Percentiles rank a stretch among this genome's conserved stretches.
These are phyloP conservation scores for Botrytis galanthina DNA, from an alignment of 2,329 filamentous ascomycete genomes.

Conservation along the genomic window DNA sequence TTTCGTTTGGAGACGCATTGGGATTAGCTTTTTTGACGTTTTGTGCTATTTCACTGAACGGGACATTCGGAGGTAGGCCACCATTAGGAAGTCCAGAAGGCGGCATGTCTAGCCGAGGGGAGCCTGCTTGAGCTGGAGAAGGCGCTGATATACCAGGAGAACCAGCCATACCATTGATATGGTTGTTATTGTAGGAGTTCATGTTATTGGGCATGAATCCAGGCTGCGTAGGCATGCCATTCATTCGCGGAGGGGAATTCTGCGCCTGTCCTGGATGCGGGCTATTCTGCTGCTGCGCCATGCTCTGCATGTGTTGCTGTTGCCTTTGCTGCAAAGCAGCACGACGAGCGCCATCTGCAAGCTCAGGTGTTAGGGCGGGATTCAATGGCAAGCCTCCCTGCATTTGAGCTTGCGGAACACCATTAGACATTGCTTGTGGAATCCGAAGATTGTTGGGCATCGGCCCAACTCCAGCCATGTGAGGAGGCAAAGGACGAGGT, in stretches of 20 bases:
- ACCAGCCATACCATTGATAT: slow-evolving; percentile 49
- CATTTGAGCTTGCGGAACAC: slow-evolving; percentile 68
- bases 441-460: slow-evolving; percentile 36
- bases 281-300: slow-evolving; percentile 32
- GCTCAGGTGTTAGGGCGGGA: slow-evolving; percentile 50
- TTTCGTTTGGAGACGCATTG: slow-evolving; percentile 11
- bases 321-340: slow-evolving; percentile 47
- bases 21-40: slow-evolving; percentile 11
- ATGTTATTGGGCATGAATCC: slow-evolving; percentile 44
- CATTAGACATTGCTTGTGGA: slow-evolving; percentile 50
- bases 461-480: slow-evolving; percentile 39
- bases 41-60: slow-evolving; percentile 15
- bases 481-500: slow-evolving; percentile 32
- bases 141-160: slow-evolving; percentile 33
- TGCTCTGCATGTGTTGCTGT: slow-evolving; percentile 30
- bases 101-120: slow-evolving; percentile 34
- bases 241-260: slow-evolving; percentile 42
- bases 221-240: slow-evolving; percentile 32
- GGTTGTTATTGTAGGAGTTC: slow-evolving; percentile 48
- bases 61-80: slow-evolving; percentile 2
- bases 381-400: slow-evolving; percentile 59
- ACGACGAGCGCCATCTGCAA: slow-evolving; percentile 63
- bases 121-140: slow-evolving; percentile 34
- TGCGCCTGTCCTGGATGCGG: slow-evolving; percentile 35
- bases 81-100: slow-evolving; percentile 19